Evolutionary conservation across 768 basidiomycete genomes (phyloP), one percentile per base, ranked within the genome.

Genomic region (Pleurotus ostreatus): DNA sequence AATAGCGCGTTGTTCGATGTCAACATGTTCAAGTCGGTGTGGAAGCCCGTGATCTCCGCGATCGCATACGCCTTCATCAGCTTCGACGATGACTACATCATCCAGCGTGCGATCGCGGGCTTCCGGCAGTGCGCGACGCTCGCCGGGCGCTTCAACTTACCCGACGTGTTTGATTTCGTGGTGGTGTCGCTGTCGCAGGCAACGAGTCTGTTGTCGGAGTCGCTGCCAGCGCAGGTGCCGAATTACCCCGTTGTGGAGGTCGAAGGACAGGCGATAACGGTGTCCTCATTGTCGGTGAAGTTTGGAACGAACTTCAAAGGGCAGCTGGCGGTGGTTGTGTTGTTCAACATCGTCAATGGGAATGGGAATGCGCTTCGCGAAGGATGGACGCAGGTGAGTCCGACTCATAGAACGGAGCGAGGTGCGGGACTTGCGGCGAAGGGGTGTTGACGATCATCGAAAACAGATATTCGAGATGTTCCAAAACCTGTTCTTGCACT

Each of bases 311-410:
- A 94, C 67, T 90, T 98, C 76, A 89, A 92, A 68, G 90, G 91
- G 6, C 97, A 99, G 65, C 78, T 99, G 20, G 96, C 97, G 37
- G 94, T 95, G 11, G 96, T 99, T 20, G 93, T 98, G 6, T 71
- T 99, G 52, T 99, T 99, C 76, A 95, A 95, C 60, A 96, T 98
- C 47, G 92, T 97, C 13, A 98, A 98, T 63, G 91, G 94, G 8
- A 95, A 98, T 67, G 94, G 92, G 6, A 89, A 93, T 60, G 90
- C 93, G 7, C 81, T 99, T 49, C 82, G 95, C 26, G 93, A 95
- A 68, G 95, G 96, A 23, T 99, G 97, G 97, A 86, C 84, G 3
- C 89, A 92, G 76, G 91, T 92, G 60, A 61, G 76, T 25, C 23
- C 23, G 2, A 23, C 13, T 25, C 23, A 25, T 25, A 1, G 23